Evolutionary conservation across 352 stramenopile species (phyloP), one percentile per base, ranked within the genome.

Genomic region (Aphanomyces invadans): DNA sequence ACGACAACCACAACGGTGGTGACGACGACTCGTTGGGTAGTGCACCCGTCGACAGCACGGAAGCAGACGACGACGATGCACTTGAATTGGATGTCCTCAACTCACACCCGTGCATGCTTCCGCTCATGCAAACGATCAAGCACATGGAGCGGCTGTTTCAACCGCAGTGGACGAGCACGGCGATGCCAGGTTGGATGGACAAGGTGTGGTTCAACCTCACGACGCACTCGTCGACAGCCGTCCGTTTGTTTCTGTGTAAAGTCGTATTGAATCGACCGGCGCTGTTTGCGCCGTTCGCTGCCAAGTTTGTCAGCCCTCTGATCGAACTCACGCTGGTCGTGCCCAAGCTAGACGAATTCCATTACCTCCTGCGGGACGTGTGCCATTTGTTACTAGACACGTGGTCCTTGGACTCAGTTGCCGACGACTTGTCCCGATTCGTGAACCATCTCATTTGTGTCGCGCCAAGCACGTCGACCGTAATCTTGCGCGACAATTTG

Each of bases 11-110:
- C n/a, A n/a, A n/a, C n/a, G n/a, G n/a, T n/a, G n/a, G 54, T 65
- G 49, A 55, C 61, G 1, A 54, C 32, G 19, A 42, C n/a, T n/a
- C n/a, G n/a, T n/a, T n/a, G n/a, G n/a, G n/a, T n/a, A n/a, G n/a
- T n/a, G n/a, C n/a, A 15, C 17, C 36, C 33, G 38, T 32, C 11
- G 56, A 15, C 52, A 25, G 70, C 55, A 1, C 57, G 55, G 9
- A 65, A 65, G 68, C 59, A 19, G 57, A 76, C 45, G 67, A 74
- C 1, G 65, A 74, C 0, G 46, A 67, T 42, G 53, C 78, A 31
- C 81, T 94, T 54, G 83, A 94, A 65, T 56, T 91, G n/a, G 86
- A 94, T 63, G 59, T 68, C 1, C 74, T 92, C 25, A 92, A 90
- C 67, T 71, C 83, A 21, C 81, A 92, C 59, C 74, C 78, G 19